Conservation (phyloP, 2,329 filamentous ascomycete species). For the Orbilia ellipsospora region DNA sequence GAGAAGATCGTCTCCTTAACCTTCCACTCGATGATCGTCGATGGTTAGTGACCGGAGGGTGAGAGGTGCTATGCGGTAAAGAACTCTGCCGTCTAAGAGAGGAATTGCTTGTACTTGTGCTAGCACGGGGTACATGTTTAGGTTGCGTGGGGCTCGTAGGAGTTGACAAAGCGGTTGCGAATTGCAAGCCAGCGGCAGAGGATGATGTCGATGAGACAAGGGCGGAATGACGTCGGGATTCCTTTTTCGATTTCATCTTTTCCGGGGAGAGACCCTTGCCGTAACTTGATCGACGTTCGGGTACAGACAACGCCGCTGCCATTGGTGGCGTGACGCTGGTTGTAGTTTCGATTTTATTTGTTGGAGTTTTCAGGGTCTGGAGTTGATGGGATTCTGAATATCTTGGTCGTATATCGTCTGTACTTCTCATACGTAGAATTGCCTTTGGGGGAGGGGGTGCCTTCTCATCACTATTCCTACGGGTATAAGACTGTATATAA, state of each 20-base stretch:
- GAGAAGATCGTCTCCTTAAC: constrained; percentile 52
- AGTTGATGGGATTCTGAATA: constrained; percentile 57
- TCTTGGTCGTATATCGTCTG: constrained; percentile 55
- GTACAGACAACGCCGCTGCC: constrained; percentile 56
- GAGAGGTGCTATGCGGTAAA: constrained; percentile 39
- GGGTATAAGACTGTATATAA: constrained; percentile 59
- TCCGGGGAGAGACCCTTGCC: constrained; percentile 53
- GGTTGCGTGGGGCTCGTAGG: constrained; percentile 55
- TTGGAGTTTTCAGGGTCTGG: constrained; percentile 47
- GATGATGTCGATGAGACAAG: constrained; percentile 56
- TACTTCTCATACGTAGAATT: constrained; percentile 56
- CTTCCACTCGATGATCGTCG: constrained; percentile 49
- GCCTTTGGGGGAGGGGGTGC: constrained; percentile 48
- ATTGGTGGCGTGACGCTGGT: constrained; percentile 55
- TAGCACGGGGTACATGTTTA: constrained; percentile 54
- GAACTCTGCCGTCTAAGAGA: constrained; percentile 57
- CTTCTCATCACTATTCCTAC: constrained; percentile 49
- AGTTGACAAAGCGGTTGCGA: constrained; percentile 56
- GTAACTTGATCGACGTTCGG: constrained; percentile 52
- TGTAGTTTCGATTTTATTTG: constrained; percentile 52
- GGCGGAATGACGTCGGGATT: constrained; percentile 52
- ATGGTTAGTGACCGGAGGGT: constrained; percentile 45
- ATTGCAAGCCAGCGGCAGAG: constrained; percentile 53
- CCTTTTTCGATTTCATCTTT: constrained; percentile 56
- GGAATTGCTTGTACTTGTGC: constrained; percentile 55